Base-by-base conservation (phyloP, 495 filamentous ascomycete species). In the Hyphodiscus hymeniophilus region DNA sequence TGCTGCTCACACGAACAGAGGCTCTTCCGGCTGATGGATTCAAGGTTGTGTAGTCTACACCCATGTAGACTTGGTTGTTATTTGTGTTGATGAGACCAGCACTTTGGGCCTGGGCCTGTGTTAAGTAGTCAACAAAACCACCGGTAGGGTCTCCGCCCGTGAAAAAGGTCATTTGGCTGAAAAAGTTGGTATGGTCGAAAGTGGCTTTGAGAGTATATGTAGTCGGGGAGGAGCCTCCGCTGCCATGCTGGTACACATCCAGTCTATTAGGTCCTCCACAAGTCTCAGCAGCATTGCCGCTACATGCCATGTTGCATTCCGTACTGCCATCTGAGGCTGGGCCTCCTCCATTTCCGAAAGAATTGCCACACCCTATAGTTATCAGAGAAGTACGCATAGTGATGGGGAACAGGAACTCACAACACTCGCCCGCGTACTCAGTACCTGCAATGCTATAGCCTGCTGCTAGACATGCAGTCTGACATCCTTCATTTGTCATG, bases 1-100 rank as follows among this genome's bases (percentile, higher is more conserved):
- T 85, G 65, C 77, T 84, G 43, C 72, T 73, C 10, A 94, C 69
- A 7, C 87, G 81, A 16, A 87, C 75, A 7, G 82, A 85, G 2
- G 72, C 62, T 15, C 87, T 83, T 7, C 87, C 86, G 47, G 53
- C 47, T 10, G 33, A n/a, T 0, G 55, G 50, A 28, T 51, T 52
- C 1, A 38, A 24, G 13, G 57, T 52, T 1, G 47, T 68, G 45
- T 70, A 60, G 57, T 80, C 75, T 22, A 78, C 76, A 13, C 76
- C 77, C 2, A 81, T 56, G 56, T 75, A 79, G 36, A 79, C 58
- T 36, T 55, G 47, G 0, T 74, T 76, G 28, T 85, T 85, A 17
- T 70, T 77, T 26, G 51, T 49, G 18, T 53, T 50, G 40, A 52
- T 48, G 3, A 60, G 30, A 30, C 75, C 68, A 54, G 78, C 70